Conservation (phyloP, 768 basidiomycete species). For the Xerocomus potaroensis region DNA sequence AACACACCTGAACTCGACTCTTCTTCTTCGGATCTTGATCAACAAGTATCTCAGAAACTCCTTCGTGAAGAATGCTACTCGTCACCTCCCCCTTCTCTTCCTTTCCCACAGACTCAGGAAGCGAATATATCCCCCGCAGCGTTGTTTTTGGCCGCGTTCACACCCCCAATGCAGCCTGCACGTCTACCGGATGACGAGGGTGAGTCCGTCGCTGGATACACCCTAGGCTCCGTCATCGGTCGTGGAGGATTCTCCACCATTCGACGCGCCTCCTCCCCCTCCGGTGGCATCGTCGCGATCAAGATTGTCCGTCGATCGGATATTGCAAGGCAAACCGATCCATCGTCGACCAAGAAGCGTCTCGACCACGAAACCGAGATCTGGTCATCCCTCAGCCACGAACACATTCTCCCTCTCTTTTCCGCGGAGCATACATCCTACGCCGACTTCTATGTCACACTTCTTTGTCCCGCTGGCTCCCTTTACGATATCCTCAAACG, state of each 20-base stretch:
- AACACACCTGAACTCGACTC: neutral
- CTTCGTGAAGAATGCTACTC: conserved; percentile 3
- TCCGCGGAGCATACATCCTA: conserved; percentile 51
- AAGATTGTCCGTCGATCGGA: conserved; percentile 73
- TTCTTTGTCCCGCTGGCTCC: conserved; percentile 80
- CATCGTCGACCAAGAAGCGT: conserved; percentile 45
- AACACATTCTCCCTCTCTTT: conserved; percentile 85
- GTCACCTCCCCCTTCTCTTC: neutral
- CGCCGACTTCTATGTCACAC: conserved; percentile 78
- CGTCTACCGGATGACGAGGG: conserved; percentile 63
- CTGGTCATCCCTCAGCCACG: conserved; percentile 77
- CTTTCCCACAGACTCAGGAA: conserved; percentile 12
- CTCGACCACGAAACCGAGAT: conserved; percentile 67
- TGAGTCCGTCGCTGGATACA: conserved; percentile 63
- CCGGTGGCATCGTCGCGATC: conserved; percentile 72
- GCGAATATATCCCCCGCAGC: conserved; percentile 60
- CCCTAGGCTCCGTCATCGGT: conserved; percentile 71
- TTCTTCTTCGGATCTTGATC: conserved; percentile 27
- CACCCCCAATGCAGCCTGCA: conserved; percentile 33
- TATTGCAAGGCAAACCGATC: conserved; percentile 47
- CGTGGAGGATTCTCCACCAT: conserved; percentile 82
- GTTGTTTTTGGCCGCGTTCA: conserved; percentile 67
- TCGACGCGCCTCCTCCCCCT: conserved; percentile 56
- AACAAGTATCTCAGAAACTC: conserved; percentile 18
- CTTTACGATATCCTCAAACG: conserved; percentile 79